These are phyloP conservation scores for Boletus eberwhitei DNA, from an alignment of 768 basidiomycete species.

Conservation along the genomic window DNA sequence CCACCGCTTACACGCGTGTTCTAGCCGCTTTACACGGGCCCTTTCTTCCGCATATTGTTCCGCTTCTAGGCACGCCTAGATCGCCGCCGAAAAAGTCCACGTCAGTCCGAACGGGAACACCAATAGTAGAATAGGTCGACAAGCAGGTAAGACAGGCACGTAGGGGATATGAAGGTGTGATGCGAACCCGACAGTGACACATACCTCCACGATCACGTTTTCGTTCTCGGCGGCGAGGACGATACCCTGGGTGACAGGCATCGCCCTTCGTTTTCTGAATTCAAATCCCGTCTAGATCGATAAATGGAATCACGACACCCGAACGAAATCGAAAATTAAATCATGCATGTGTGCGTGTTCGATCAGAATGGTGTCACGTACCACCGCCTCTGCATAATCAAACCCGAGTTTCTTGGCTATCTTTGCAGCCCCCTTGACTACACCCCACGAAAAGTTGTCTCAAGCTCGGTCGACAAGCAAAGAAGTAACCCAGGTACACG, in stretches of 20 bases:
- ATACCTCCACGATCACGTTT: constrained; percentile 67
- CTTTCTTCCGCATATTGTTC: constrained; percentile 77
- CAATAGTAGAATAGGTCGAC: not conserved
- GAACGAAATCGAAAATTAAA: constrained; percentile 2
- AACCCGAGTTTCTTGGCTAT: constrained; percentile 84
- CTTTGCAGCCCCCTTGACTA: constrained; percentile 86
- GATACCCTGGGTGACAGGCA: constrained; percentile 80
- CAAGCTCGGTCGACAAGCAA: constrained; percentile 7
- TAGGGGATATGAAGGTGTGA: not conserved
- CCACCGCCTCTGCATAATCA: constrained; percentile 93
- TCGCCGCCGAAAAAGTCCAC: constrained; percentile 10
- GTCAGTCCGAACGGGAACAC: constrained; percentile 5
- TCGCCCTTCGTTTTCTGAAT: constrained; percentile 88
- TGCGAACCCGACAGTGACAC: constrained; percentile 21
- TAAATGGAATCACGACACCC: not conserved
- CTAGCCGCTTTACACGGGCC: constrained; percentile 69
- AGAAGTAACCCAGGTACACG: constrained; percentile 33
- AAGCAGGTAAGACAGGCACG: not conserved
- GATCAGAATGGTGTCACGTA: constrained; percentile 41
- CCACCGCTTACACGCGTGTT: constrained; percentile 86
- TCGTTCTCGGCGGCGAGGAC: constrained; percentile 85
- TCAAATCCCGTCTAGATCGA: constrained; percentile 83
- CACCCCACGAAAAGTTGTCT: constrained; percentile 8
- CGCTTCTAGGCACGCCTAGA: constrained; percentile 81
- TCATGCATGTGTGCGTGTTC: not conserved